Conservation (phyloP, 129 eudicot species). For the Saposhnikovia divaricata region DNA sequence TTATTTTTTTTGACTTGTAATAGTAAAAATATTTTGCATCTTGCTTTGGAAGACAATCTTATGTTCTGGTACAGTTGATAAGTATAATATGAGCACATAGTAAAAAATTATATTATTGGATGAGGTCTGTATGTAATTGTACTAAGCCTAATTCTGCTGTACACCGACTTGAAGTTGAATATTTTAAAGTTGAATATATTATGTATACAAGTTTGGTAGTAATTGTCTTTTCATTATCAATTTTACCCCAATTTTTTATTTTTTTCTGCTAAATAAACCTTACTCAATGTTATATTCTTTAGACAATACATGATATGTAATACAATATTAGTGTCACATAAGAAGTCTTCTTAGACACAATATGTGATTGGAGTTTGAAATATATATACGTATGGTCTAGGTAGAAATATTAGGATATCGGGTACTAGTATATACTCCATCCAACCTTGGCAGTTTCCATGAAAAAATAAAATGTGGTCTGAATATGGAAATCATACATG, state of each 20-base stretch:
- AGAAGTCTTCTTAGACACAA: not conserved
- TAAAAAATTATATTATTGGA: too few relatives aligned
- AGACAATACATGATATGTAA: not conserved
- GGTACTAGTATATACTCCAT: not conserved
- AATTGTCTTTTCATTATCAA: not conserved
- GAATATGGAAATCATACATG: not conserved
- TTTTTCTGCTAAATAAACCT: too few relatives aligned
- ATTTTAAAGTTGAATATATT: not conserved
- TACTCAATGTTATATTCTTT: not conserved
- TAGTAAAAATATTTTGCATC: not conserved
- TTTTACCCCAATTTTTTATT: not conserved
- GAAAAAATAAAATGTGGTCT: not conserved
- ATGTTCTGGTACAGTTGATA: not conserved
- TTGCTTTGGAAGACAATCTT: not conserved
- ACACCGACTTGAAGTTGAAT: not conserved
- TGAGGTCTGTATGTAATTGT: not conserved
- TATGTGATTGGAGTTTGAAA: not conserved
- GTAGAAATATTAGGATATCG: not conserved
- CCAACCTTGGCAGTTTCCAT: not conserved
- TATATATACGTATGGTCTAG: not conserved
- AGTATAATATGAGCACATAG: not conserved
- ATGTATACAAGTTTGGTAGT: not conserved
- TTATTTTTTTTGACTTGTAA: not conserved
- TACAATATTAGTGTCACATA: not conserved
- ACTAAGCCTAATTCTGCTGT: not conserved